Evolutionary conservation across 2,329 filamentous ascomycete species (phyloP).

Genomic region (Epichloe uncinata): DNA sequence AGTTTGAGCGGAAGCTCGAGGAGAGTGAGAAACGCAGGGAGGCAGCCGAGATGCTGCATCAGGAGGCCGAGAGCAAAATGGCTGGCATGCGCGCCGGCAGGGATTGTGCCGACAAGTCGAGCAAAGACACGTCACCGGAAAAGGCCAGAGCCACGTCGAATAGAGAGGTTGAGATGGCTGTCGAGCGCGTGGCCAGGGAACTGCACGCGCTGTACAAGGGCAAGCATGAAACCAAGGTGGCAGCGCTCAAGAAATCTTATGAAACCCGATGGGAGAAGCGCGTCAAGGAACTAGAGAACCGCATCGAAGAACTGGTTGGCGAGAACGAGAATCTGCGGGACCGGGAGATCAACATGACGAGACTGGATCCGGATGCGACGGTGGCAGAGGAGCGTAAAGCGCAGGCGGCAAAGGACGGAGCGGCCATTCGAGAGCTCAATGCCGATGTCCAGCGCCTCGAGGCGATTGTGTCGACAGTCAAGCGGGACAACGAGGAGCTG

Average conservation of each 20-base stretch:
- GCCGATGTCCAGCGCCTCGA: conserved; percentile 64
- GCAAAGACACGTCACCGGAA: conserved; percentile 19
- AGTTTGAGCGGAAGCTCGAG: conserved; percentile 60
- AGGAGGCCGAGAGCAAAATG: conserved; percentile 64
- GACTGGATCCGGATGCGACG: conserved; percentile 33
- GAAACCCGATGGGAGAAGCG: conserved; percentile 84
- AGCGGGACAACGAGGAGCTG: conserved; percentile 54
- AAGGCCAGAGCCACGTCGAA: conserved; percentile 23
- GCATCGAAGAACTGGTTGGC: conserved; percentile 52
- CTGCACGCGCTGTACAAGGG: conserved; percentile 88
- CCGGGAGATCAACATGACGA: conserved; percentile 52
- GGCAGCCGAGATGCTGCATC: conserved; percentile 60
- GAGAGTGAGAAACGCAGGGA: conserved; percentile 63
- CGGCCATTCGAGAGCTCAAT: conserved; percentile 54
- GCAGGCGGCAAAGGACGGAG: conserved; percentile 50
- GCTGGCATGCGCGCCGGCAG: conserved; percentile 57
- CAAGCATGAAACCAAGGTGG: conserved; percentile 94
- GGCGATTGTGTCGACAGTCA: conserved; percentile 56
- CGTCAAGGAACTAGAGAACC: conserved; percentile 61
- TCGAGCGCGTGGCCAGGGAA: conserved; percentile 87
- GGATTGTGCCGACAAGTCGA: conserved; percentile 20
- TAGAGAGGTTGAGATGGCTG: conserved; percentile 66
- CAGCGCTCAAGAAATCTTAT: conserved; percentile 74
- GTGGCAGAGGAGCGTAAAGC: conserved; percentile 37
- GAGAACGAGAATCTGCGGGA: conserved; percentile 64